A percentile compares a stretch with the other conserved stretches of the same genome.
Evolutionary conservation across 202 grass and related monocot genomes (phyloP).

Genomic region (Musa balbisiana): DNA sequence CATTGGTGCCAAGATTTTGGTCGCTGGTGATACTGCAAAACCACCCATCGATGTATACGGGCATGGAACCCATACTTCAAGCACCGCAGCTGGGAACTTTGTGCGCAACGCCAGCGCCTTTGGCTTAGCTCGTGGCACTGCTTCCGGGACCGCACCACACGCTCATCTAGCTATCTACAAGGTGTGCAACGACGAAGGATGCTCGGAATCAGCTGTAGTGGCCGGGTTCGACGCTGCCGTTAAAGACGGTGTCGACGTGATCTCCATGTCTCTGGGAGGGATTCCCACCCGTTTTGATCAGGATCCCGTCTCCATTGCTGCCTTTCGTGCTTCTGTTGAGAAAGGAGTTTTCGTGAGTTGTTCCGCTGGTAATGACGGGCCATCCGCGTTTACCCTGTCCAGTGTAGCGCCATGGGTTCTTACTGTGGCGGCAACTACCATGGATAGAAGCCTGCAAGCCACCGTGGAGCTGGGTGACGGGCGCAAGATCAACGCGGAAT

Average conservation of each 20-base stretch:
- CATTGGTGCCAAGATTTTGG: not conserved
- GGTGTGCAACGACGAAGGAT: not conserved
- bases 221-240: not conserved
- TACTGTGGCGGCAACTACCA: not conserved
- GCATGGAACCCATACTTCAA: not conserved
- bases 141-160: not conserved
- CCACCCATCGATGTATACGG: not conserved
- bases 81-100: not conserved
- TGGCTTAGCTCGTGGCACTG: not conserved
- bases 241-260: not conserved
- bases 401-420: constrained; percentile 4
- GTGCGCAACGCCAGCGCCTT: not conserved
- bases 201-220: not conserved
- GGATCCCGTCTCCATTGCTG: not conserved
- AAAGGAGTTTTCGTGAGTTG: not conserved
- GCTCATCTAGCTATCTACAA: not conserved
- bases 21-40: not conserved
- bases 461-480: not conserved
- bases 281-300: not conserved
- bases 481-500: not conserved
- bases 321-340: not conserved
- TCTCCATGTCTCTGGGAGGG: not conserved
- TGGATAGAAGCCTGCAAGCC: not conserved
- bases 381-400: not conserved
- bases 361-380: not conserved